Evolutionary conservation across 768 basidiomycete species (phyloP).

Genomic region (Suillus ampliporus): DNA sequence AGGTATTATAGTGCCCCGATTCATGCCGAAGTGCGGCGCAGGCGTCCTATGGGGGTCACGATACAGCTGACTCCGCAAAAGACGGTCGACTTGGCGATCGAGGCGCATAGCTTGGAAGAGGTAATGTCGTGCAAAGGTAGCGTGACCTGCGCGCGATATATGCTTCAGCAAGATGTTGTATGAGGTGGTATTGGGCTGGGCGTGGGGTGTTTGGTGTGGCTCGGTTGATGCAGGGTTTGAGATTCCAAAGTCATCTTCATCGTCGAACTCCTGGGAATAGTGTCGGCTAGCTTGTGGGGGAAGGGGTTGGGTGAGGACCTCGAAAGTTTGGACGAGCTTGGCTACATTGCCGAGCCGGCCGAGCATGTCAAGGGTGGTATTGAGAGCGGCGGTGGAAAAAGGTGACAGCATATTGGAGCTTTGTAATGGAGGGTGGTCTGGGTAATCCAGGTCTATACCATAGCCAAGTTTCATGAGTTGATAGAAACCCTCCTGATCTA

Average conservation of each 20-base stretch:
- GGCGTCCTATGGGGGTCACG: conserved; percentile 38
- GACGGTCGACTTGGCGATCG: conserved; percentile 44
- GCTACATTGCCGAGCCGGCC: conserved; percentile 65
- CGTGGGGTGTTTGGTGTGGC: conserved; percentile 46
- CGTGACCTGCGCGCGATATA: conserved; percentile 52
- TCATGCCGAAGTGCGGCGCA: conserved; percentile 61
- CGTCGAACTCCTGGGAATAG: conserved; percentile 63
- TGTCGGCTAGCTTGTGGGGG: conserved; percentile 52
- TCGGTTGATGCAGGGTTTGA: conserved; percentile 43
- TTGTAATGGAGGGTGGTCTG: conserved; percentile 61
- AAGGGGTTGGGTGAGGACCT: conserved; percentile 76
- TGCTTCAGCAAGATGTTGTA: conserved; percentile 67
- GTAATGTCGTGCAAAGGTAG: conserved; percentile 69
- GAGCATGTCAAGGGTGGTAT: conserved; percentile 74
- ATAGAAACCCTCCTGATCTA: conserved; percentile 61
- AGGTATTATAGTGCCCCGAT: conserved; percentile 59
- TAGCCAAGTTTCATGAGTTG: conserved; percentile 69
- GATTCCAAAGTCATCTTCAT: conserved; percentile 63
- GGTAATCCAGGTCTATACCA: conserved; percentile 77
- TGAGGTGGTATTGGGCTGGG: conserved; percentile 68
- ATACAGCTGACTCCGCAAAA: conserved; percentile 41
- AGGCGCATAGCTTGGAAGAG: conserved; percentile 54
- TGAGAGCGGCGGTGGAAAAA: conserved; percentile 70
- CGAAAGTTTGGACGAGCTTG: conserved; percentile 76
- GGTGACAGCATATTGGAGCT: conserved; percentile 40